These are phyloP conservation scores for Paraleonurus japonicus DNA, from an alignment of 257 asterid genomes.

Conservation along the genomic window DNA sequence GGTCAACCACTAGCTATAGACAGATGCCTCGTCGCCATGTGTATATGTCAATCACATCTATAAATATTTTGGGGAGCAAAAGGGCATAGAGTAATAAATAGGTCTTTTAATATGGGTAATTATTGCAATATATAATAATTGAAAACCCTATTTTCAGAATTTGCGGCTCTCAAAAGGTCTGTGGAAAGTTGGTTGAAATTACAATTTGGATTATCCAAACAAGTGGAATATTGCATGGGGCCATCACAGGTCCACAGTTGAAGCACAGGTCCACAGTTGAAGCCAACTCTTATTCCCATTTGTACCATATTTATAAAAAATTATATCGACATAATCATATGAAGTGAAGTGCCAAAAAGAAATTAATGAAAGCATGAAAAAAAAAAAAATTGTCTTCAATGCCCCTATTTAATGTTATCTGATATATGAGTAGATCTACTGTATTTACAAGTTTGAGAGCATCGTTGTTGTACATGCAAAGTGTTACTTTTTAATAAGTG, in stretches of 20 bases:
- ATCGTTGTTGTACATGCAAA: no score
- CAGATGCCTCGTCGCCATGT: not conserved
- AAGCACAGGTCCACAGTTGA: not conserved
- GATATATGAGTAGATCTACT: no score
- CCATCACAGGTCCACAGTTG: not conserved
- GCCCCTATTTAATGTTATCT: no score
- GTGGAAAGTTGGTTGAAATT: not conserved
- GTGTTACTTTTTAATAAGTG: no score
- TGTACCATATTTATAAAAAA: not conserved
- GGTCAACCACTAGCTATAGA: not conserved
- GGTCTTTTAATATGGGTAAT: not conserved
- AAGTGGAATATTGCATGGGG: not conserved
- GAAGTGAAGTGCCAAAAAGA: no score
- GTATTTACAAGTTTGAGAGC: no score
- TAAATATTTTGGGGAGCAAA: not conserved
- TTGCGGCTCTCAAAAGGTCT: conserved; percentile 3
- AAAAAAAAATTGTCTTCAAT: no score
- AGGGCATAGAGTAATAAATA: not conserved
- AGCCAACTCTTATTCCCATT: not conserved
- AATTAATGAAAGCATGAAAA: no score
- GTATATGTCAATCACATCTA: not conserved
- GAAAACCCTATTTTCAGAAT: not conserved
- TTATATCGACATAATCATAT: no score
- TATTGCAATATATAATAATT: not conserved
- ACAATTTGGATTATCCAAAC: not conserved